Evolutionary conservation across 2,329 filamentous ascomycete genomes (phyloP).

Genomic region (Diplocarpon mali): DNA sequence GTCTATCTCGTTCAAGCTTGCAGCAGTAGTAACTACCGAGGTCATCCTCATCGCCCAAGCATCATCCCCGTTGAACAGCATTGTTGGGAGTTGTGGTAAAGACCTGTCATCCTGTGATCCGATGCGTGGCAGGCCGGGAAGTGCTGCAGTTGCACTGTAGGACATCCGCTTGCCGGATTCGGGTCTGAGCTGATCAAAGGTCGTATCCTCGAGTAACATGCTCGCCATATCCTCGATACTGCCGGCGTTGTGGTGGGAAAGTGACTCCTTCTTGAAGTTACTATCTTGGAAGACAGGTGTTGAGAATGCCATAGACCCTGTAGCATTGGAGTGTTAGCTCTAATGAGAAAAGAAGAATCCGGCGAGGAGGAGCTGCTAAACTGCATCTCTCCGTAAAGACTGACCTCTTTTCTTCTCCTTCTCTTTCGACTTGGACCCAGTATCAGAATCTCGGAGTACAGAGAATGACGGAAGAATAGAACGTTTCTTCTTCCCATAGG

Average conservation of each 20-base stretch:
- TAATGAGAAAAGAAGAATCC: neutral
- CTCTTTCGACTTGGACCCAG: constrained; percentile 4
- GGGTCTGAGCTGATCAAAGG: constrained; percentile 9
- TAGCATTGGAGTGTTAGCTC: neutral
- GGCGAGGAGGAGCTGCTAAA: no score
- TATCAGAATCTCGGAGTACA: constrained; percentile 8
- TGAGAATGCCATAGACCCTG: constrained; percentile 2
- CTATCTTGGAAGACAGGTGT: constrained; percentile 1
- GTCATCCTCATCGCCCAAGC: constrained; percentile 13
- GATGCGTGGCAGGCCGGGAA: neutral
- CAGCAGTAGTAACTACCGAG: constrained; percentile 10
- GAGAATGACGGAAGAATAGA: constrained; percentile 17
- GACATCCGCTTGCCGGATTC: constrained; percentile 12
- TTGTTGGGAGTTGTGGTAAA: constrained; percentile 11
- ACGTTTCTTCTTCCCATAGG: constrained; percentile 19
- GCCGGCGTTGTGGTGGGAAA: constrained; percentile 8
- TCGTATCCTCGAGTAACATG: constrained; percentile 18
- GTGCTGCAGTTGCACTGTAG: constrained; percentile 4
- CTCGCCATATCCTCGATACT: constrained; percentile 20
- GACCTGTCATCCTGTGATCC: constrained; percentile 6
- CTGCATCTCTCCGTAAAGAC: neutral
- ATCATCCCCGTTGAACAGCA: constrained; percentile 15
- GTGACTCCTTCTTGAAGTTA: constrained; percentile 1
- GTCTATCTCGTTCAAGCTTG: constrained; percentile 5
- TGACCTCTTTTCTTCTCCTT: constrained; percentile 8